A percentile compares a stretch with the other conserved stretches of the same genome.
phyloP scores from a whole-genome alignment of 345 rosid species.

The Iberis pinnata region DNA sequence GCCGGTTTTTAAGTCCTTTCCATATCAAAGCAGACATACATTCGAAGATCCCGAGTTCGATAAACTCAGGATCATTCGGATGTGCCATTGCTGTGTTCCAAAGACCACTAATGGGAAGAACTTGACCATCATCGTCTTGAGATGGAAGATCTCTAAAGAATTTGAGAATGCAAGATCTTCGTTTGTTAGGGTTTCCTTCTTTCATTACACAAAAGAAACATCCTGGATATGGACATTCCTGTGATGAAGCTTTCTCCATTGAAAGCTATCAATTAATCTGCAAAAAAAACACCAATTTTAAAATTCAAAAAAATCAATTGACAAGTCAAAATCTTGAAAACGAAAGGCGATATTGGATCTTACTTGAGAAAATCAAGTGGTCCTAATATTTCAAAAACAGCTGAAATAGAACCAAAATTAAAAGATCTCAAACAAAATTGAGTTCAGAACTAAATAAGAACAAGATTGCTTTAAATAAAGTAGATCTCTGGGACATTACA shows the following conservation, averaged over 20 bases:
- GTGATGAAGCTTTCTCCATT: conserved; percentile 78
- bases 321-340: conserved; percentile 24
- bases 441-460: neutral
- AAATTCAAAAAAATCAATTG: conserved; percentile 3
- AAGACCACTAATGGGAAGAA: conserved; percentile 95
- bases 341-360: conserved; percentile 31
- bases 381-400: conserved; percentile 11
- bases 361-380: conserved; percentile 18
- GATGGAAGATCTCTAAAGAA: conserved; percentile 94
- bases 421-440: no score
- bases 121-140: conserved; percentile 94
- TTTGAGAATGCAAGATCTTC: conserved; percentile 80
- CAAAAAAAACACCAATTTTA: conserved; percentile 1
- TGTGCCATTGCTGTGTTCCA: conserved; percentile 99
- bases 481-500: conserved; percentile 20
- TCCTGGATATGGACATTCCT: conserved; percentile 97
- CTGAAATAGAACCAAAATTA: no score
- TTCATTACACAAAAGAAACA: conserved; percentile 99
- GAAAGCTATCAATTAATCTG: neutral
- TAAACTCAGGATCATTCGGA: conserved; percentile 96
- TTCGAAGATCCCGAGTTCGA: conserved; percentile 90
- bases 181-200: conserved; percentile 96
- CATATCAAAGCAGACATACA: conserved; percentile 94
- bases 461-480: conserved; percentile 17
- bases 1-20: conserved; percentile 92